Conservation (phyloP, 495 filamentous ascomycete species). For the Neurospora sp. region DNA sequence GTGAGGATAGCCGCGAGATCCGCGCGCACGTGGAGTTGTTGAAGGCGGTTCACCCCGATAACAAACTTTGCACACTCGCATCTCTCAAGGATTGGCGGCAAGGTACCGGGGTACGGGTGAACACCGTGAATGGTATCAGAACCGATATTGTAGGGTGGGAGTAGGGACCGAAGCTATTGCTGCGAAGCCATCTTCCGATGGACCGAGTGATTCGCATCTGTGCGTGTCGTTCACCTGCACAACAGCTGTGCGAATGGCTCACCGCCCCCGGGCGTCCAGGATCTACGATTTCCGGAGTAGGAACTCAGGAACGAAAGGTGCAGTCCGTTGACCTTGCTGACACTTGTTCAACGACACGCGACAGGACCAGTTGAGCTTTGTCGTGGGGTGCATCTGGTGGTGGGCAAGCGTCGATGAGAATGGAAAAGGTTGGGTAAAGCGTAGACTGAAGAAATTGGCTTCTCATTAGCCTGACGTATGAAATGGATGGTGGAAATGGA, state of each 20-base stretch:
- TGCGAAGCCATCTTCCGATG: background rate
- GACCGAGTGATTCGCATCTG: background rate
- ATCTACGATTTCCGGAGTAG: background rate
- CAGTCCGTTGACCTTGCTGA: background rate
- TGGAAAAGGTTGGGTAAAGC: background rate
- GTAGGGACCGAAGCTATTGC: background rate
- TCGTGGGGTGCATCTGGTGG: background rate
- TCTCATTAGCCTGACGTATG: background rate
- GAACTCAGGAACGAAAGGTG: background rate
- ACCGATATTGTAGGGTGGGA: background rate
- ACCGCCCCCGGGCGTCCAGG: background rate
- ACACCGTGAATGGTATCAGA: background rate
- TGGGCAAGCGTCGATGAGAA: background rate
- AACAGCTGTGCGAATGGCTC: background rate
- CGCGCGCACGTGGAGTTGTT: background rate
- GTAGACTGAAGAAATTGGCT: background rate
- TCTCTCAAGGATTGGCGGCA: background rate
- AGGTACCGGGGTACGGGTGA: background rate
- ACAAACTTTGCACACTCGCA: background rate
- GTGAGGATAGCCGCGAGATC: background rate
- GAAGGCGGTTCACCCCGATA: background rate
- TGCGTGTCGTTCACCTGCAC: background rate
- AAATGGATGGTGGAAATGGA: background rate
- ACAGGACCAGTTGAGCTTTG: background rate
- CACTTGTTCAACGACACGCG: background rate